Conservation (phyloP, 2,329 filamentous ascomycete genomes). For the Verticillium nonalfalfae region DNA sequence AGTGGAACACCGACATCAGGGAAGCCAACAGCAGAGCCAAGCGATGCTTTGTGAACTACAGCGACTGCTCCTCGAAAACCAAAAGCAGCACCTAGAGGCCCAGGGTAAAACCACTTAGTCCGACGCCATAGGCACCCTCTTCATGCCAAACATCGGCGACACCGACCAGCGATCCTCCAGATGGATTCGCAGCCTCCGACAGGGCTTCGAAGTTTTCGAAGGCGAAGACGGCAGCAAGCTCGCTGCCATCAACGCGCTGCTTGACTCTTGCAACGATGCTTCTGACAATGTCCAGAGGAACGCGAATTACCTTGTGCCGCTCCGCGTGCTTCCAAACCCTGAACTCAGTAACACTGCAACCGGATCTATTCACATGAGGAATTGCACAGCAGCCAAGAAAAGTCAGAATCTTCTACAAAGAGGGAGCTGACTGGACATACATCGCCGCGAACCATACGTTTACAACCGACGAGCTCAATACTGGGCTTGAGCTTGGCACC, state of each 20-base stretch:
- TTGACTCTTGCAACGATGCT: constrained; percentile 27
- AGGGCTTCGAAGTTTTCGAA: background rate
- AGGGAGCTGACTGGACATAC: constrained; percentile 16
- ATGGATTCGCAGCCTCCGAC: background rate
- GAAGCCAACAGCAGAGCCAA: no score
- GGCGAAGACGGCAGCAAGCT: constrained; percentile 6
- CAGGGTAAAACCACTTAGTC: constrained; percentile 18
- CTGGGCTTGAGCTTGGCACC: constrained; percentile 26
- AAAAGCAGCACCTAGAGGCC: constrained; percentile 9
- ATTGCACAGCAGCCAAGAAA: constrained; percentile 4
- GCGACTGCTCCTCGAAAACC: no score
- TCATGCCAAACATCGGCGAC: constrained; percentile 29
- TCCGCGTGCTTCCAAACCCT: constrained; percentile 21
- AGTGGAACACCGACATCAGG: no score
- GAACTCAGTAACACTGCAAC: constrained; percentile 10
- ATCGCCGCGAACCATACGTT: constrained; percentile 21
- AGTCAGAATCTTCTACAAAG: constrained; percentile 20
- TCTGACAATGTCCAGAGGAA: constrained; percentile 23
- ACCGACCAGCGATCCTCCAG: constrained; percentile 19
- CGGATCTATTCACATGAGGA: constrained; percentile 11
- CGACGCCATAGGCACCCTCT: constrained; percentile 19
- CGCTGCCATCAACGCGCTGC: constrained; percentile 14
- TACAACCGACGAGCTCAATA: constrained; percentile 15
- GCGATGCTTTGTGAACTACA: no score
- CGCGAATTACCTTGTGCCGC: constrained; percentile 21